Evolutionary conservation across 306 rosid species (phyloP), one percentile per base, ranked within the genome.

Genomic region (Lathyrus oleraceus): DNA sequence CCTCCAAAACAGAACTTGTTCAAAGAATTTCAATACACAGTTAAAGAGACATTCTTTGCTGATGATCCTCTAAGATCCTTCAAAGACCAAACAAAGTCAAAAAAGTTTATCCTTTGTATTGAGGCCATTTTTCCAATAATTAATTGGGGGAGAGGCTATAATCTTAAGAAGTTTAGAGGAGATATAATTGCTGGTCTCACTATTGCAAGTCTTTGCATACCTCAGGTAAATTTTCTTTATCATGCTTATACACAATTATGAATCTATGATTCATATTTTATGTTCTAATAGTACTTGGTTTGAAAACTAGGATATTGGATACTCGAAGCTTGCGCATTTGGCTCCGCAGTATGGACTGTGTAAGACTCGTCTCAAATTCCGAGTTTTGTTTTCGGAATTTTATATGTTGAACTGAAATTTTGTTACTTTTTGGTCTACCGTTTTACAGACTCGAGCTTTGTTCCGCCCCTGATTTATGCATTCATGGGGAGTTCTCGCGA

Each of bases 401-500:
- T 57, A 35, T 47, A 65, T 63, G 39, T 67, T 83, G 68, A 65
- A 25, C 44, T 76, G 73, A 80, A 61, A 63, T 56, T 58, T 23
- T 77, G 64, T 23, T 48, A 35, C 53, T 13, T 68, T 57, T 17
- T 76, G 45, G 66, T 56, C 17, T 57, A 54, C 43, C 42, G 32
- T 39, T 74, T 79, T 65, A 35, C 86, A 90, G 97, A 94, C 58
- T 90, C 98, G 5, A 94, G 98, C 78, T 94, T 94, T 73, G 97
- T 90, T 71, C 98, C 98, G 21, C 98, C 98, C 14, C 61, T 94
- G 83, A 83, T 94, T 70, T 94, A 94, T 80, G 95, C 98, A 49
- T 66, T 74, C 76, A 90, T 94, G 98, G 98, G 97, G 49, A 94
- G 98, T 82, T 94, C 98, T 47, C 90, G 97, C 58, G 98, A 93